Evolutionary conservation across 345 rosid species (phyloP).

Genomic region (Populus davidiana): DNA sequence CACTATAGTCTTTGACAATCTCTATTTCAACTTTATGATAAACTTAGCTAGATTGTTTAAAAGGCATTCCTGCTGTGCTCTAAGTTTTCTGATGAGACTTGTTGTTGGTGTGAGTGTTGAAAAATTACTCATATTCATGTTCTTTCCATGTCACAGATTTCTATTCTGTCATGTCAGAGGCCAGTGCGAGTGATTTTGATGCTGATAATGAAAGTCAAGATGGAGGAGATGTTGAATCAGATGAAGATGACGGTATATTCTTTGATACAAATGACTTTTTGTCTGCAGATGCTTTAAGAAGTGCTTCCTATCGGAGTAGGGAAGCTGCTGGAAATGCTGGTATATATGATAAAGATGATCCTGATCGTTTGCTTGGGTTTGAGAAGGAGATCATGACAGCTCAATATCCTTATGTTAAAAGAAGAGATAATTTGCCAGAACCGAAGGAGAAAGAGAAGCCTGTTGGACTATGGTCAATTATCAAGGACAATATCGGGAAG

Average conservation of each 20-base stretch:
- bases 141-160: conserved; percentile 57
- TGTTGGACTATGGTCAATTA: conserved; percentile 95
- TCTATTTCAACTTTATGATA: neutral
- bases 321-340: conserved; percentile 60
- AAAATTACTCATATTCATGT: conserved; percentile 10
- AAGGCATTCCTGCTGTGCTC: neutral
- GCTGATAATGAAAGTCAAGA: conserved; percentile 91
- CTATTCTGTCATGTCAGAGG: conserved; percentile 98
- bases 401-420: conserved; percentile 74
- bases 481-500: conserved; percentile 96
- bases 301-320: conserved; percentile 84
- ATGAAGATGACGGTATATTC: conserved; percentile 73
- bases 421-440: conserved; percentile 90
- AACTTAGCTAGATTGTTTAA: neutral
- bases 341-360: conserved; percentile 56
- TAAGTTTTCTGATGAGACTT: neutral
- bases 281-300: conserved; percentile 79
- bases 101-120: neutral
- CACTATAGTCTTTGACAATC: neutral
- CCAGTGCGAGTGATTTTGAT: conserved; percentile 78
- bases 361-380: conserved; percentile 47
- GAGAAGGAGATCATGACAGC: conserved; percentile 49
- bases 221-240: conserved; percentile 85
- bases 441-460: conserved; percentile 98
- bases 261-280: conserved; percentile 90